Base-by-base conservation (phyloP, 345 rosid species). In the Viola odorata region DNA sequence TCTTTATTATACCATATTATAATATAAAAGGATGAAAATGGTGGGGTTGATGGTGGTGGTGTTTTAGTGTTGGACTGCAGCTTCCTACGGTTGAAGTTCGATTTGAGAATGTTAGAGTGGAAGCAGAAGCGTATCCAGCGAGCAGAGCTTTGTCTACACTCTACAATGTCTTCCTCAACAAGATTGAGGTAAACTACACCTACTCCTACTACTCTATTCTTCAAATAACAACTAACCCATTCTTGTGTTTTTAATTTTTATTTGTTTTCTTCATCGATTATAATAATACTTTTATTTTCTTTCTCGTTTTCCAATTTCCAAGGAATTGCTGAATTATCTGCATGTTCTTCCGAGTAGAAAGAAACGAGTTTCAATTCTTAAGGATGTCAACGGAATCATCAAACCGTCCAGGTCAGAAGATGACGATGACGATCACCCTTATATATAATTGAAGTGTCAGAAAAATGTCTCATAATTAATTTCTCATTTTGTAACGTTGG, bases 101-200 rank as follows among this genome's bases (percentile, higher is more conserved):
- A 58, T 83, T 78, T 16, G 79, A 83, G 72, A 75, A 77, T 65
- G 49, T 81, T 45, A 74, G 62, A 15, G 53, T 23, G 32, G 32
- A 23, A 68, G 90, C 85, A 45, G 84, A 84, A 80, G 81, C 83
- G 44, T 74, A 76, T 55, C 85, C 74, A 2, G 92, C 87, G 64
- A 77, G 84, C 68, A 82, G 86, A 73, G 84, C 95, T 53, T 73
- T 85, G 69, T 87, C 95, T 4, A 62, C 90, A 4, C 45, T 87
- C 36, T 7, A 80, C 52, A 87, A 80, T 61, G 85, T 73, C 80
- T 63, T 56, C 42, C 38, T 62, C 14, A 73, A 75, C 44, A 66
- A 80, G 17, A 40, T 74, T 2, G 95, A 87, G 85, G 96, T 87
- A 47, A 1, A 32, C 39, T 17, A 47, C 16, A 57, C 4, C 9